phyloP scores from a whole-genome alignment of 371 early-diverging fungal species.

The Mucor irregularis region DNA sequence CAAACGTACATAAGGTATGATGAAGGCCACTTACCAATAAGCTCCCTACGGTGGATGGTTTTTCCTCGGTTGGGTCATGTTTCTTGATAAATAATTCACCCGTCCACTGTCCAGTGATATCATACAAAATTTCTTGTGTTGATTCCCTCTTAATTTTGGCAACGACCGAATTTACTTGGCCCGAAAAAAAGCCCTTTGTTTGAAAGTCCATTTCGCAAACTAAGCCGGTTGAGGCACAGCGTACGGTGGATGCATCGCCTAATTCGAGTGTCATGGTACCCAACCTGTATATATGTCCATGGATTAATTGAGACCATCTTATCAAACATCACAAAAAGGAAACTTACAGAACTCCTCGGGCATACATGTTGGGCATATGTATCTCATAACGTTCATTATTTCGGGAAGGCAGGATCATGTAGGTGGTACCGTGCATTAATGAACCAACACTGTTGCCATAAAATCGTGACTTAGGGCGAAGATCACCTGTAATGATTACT shows the following conservation, averaged over 20 bases:
- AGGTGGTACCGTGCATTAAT: slow-evolving; percentile 80
- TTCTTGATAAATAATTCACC: slow-evolving; percentile 66
- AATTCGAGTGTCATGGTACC: slow-evolving; percentile 95
- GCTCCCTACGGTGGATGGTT: neutral
- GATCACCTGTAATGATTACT: slow-evolving; percentile 79
- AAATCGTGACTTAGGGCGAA: slow-evolving; percentile 87
- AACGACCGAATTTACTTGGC: slow-evolving; percentile 77
- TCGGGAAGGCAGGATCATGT: slow-evolving; percentile 60
- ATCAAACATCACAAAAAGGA: neutral
- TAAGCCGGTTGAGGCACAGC: slow-evolving; percentile 75
- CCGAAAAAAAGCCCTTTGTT: slow-evolving; percentile 88
- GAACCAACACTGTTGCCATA: slow-evolving; percentile 93
- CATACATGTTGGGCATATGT: slow-evolving; percentile 92
- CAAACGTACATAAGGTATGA: neutral
- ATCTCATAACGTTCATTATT: slow-evolving; percentile 78
- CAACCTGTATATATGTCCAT: slow-evolving; percentile 38
- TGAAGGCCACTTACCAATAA: slow-evolving; percentile 11
- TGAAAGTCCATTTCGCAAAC: slow-evolving; percentile 87
- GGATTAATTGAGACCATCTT: too few relatives aligned
- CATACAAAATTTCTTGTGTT: slow-evolving; percentile 76
- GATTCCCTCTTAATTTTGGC: slow-evolving; percentile 84
- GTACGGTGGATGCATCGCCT: slow-evolving; percentile 78
- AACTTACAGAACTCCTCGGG: slow-evolving; percentile 78
- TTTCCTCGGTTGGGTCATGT: slow-evolving; percentile 3
- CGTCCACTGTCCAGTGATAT: slow-evolving; percentile 89